These are phyloP conservation scores for Tritrichomonas musculus DNA, from an alignment of 208 protist species.

Conservation along the genomic window DNA sequence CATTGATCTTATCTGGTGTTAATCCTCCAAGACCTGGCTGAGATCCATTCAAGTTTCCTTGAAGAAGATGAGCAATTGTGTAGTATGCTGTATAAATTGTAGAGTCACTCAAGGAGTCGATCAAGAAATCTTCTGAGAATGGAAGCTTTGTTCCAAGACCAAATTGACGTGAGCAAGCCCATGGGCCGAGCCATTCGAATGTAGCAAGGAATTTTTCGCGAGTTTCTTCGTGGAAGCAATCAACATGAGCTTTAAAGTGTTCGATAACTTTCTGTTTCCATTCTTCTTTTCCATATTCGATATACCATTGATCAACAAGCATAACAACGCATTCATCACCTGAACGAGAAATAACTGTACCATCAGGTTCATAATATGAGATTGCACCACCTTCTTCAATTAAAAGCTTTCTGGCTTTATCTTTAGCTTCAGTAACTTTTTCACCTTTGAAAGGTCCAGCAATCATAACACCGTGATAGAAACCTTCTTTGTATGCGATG, in stretches of 20 bases:
- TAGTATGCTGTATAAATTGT: conserved; percentile 99
- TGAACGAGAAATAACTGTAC: conserved; percentile 86
- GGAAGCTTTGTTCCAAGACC: conserved; percentile 96
- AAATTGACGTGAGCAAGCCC: conserved; percentile 97
- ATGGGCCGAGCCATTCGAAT: conserved; percentile 93
- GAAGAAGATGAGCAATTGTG: conserved; percentile 79
- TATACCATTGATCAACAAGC: conserved; percentile 91
- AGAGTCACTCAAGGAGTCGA: conserved; percentile 99
- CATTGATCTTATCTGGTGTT: background rate
- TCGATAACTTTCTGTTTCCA: conserved; percentile 75
- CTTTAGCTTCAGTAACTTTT: conserved; percentile 82
- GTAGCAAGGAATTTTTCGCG: conserved; percentile 75
- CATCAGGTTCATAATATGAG: conserved; percentile 80
- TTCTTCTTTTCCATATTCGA: conserved; percentile 90
- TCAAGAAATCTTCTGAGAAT: conserved; percentile 85
- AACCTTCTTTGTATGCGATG: conserved; percentile 85
- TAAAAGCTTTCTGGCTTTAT: conserved; percentile 45
- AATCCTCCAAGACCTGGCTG: background rate
- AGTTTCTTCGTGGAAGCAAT: conserved; percentile 78
- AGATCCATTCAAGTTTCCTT: background rate
- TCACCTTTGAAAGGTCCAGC: conserved; percentile 55
- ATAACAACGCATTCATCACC: conserved; percentile 98
- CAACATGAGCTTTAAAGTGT: conserved; percentile 69
- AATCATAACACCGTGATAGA: conserved; percentile 87
- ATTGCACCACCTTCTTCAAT: conserved; percentile 47